phyloP scores from a whole-genome alignment of 352 stramenopile genomes.

The Thalassiosira livingstoniorum region DNA sequence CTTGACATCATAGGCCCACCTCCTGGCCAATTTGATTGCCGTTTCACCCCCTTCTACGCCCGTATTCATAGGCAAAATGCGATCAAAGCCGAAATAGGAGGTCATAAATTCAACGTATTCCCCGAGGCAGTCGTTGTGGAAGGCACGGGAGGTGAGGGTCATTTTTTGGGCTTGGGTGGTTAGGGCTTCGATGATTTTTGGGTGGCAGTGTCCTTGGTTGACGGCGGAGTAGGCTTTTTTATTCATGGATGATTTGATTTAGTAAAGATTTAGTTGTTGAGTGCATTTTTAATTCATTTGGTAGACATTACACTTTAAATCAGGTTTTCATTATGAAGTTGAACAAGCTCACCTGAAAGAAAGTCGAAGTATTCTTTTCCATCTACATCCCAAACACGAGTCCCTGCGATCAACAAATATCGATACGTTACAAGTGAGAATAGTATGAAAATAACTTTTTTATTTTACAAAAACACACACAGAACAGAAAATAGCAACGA shows the following conservation, averaged over 20 bases:
- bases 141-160: constrained; percentile 97
- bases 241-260: too few species aligned
- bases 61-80: constrained; percentile 99
- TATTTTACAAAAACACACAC: not conserved
- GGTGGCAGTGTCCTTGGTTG: constrained; percentile 97
- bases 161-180: constrained; percentile 94
- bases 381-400: constrained; percentile 96
- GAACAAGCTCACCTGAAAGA: constrained; percentile 83
- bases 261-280: too few species aligned
- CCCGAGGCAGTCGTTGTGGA: constrained; percentile 97
- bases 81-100: constrained; percentile 96
- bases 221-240: constrained; percentile 89
- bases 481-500: not conserved
- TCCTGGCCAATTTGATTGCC: constrained; percentile 94
- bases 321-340: constrained; percentile 44
- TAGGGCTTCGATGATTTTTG: constrained; percentile 95
- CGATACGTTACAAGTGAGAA: too few species aligned
- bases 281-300: too few species aligned
- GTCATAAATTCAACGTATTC: constrained; percentile 98
- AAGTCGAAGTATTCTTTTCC: constrained; percentile 99
- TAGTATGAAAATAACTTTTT: constrained; percentile 16
- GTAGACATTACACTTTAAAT: not conserved
- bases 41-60: constrained; percentile 98
- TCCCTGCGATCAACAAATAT: too few species aligned
- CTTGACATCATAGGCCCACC: constrained; percentile 98